Conservation (phyloP, 345 rosid species). For the Carallia pectinifolia region DNA sequence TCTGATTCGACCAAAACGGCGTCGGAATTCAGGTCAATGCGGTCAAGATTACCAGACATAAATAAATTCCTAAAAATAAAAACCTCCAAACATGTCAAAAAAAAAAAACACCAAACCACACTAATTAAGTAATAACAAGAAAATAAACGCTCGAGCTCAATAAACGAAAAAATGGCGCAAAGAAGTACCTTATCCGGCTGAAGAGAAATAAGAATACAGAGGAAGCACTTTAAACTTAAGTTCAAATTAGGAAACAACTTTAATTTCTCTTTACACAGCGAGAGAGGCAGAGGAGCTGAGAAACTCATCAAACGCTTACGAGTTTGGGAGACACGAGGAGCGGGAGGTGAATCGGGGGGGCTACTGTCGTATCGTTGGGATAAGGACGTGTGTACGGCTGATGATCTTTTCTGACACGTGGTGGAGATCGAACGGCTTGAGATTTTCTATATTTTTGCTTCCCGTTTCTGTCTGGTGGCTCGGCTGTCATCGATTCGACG, state of each 20-base stretch:
- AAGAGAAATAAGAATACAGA: too few relatives aligned
- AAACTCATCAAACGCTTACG: too few relatives aligned
- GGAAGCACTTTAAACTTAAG: too few relatives aligned
- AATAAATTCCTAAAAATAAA: constrained; percentile 16
- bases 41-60: constrained; percentile 37
- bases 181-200: too few relatives aligned
- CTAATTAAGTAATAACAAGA: neutral
- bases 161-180: too few relatives aligned
- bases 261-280: too few relatives aligned
- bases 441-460: neutral
- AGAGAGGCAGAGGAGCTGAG: too few relatives aligned
- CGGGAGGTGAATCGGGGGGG: neutral
- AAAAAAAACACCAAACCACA: neutral
- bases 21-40: constrained; percentile 42
- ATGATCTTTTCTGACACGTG: constrained; percentile 6
- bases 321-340: neutral
- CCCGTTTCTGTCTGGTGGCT: neutral
- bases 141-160: too few relatives aligned
- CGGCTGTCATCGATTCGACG: neutral
- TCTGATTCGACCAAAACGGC: constrained; percentile 26
- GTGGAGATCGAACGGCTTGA: constrained; percentile 2
- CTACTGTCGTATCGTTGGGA: neutral
- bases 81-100: neutral
- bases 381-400: neutral
- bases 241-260: too few relatives aligned